Evolutionary conservation across 2,329 filamentous ascomycete genomes (phyloP).

Genomic region (Tympanopsis confertula): DNA sequence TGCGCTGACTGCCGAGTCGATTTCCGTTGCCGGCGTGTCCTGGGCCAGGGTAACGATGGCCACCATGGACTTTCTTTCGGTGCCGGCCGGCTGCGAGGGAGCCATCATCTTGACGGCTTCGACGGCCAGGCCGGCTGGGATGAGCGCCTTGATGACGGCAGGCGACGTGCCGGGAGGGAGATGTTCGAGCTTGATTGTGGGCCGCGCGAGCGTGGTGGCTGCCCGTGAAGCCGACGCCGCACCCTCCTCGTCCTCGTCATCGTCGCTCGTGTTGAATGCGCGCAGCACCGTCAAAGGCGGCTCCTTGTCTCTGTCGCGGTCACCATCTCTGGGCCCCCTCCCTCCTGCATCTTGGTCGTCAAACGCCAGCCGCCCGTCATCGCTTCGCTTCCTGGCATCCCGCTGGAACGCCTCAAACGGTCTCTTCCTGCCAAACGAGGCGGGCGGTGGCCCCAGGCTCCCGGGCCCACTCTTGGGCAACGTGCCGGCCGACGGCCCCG

Average conservation of each 20-base stretch:
- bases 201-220: constrained; percentile 33
- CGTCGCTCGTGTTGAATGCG: constrained; percentile 61
- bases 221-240: constrained; percentile 5
- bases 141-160: constrained; percentile 44
- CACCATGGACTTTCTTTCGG: constrained; percentile 59
- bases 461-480: constrained; percentile 46
- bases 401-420: constrained; percentile 33
- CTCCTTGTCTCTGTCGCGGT: constrained; percentile 32
- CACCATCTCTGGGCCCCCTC: constrained; percentile 4
- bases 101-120: constrained; percentile 65
- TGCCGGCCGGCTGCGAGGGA: constrained; percentile 32
- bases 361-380: constrained; percentile 16
- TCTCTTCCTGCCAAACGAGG: constrained; percentile 40
- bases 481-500: constrained; percentile 27
- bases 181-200: constrained; percentile 48
- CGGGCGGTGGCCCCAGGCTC: constrained; percentile 41
- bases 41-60: constrained; percentile 73
- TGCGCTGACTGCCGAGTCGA: constrained; percentile 66
- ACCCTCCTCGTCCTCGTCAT: constrained; percentile 30
- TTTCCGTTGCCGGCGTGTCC: constrained; percentile 71
- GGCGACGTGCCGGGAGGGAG: constrained; percentile 49
- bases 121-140: constrained; percentile 48
- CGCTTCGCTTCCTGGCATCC: constrained; percentile 15
- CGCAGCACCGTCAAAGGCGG: constrained; percentile 54
- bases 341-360: constrained; percentile 22